Base-by-base conservation (phyloP, 352 stramenopile species). In the Globisporangium echinulatum region DNA sequence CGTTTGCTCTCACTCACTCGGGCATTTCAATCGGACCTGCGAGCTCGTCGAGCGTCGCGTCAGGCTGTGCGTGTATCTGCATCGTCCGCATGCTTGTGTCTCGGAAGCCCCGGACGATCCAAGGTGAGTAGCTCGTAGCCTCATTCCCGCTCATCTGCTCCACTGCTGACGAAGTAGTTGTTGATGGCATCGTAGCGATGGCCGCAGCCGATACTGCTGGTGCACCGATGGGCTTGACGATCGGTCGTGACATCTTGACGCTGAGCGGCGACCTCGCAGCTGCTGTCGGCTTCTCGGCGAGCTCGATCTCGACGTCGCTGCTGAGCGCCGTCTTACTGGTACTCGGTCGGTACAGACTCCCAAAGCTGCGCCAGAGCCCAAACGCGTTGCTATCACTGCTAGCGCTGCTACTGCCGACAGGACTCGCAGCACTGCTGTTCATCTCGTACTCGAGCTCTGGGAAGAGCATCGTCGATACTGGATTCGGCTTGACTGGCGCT, bases 311-410 rank as follows among this genome's bases (percentile, higher is more conserved):
- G 11, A 44, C 17, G 8, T 54, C 43, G 1, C 50, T 47, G 8
- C 37, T 42, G 3, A 42, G 15, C 19, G 19, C 7, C 9, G 15
- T 49, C n/a, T 37, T 57, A 8, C 33, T 11, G 4, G 49, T 13
- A 5, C 53, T 58, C 5, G 61, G 38, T 46, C 61, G 58, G 37
- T 64, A 61, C 7, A 65, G 47, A 33, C 54, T 61, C 5, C 53
- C 59, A 52, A 61, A 61, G 38, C 52, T 36, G 17, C 59, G 38
- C 59, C 59, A 65, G 59, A 61, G 59, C 37, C 59, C 53, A 17
- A 60, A 60, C 3, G 53, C 49, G 10, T 46, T 60, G 13, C 47
- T 49, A 0, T 43, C 43, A 11, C 37, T 43, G 10, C 49, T 40
- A 10, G 17, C n/a, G 15, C 9, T 46, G 36, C 15, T 54, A 13